Base-by-base conservation (phyloP, 176 grass and related monocot species). In the Saccharum spontaneum region DNA sequence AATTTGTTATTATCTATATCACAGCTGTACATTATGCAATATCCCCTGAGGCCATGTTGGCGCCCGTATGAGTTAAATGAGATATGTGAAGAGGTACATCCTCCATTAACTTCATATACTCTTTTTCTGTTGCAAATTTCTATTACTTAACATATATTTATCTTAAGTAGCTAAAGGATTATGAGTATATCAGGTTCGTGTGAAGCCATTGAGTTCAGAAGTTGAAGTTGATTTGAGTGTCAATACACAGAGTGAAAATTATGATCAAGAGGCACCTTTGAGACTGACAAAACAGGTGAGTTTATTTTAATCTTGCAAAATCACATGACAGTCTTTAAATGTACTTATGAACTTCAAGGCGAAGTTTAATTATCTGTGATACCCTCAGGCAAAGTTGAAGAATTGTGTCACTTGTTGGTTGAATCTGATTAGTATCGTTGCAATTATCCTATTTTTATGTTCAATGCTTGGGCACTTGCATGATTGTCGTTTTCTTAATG, bases 21-120 rank as follows among this genome's bases (percentile, higher is more conserved):
- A 41, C 92, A 98, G 96, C 85, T 98, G 41, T 98, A 90, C 63
- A 16, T 98, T 37, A 87, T 98, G 93, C 96, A 98, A 79, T 98
- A 92, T 78, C 91, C 91, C 15, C 90, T 95, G 68, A 94, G 93
- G 80, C 91, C 93, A 26, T 95, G 84, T 79, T 98, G 96, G 96
- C 91, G 93, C 48, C 87, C 91, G 52, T 98, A 95, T 65, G 91
- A 94, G 69, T 82, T 98, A 39, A 74, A 86, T 71, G 89, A 87
- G 74, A 89, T 92, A 72, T 98, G 96, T 70, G 83, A 86, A 75
- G 91, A 98, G 96, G 95, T 94, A 91, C 46, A 75, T 24, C n/a
- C 37, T 14, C 10, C 23, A 74, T 50, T 49, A 74, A 48, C 64
- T 87, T 22, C 74, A 73, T 72, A 43, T 46, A 8, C 14, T 30